Evolutionary conservation across 306 rosid genomes (phyloP).

Genomic region (Lupinus albus): DNA sequence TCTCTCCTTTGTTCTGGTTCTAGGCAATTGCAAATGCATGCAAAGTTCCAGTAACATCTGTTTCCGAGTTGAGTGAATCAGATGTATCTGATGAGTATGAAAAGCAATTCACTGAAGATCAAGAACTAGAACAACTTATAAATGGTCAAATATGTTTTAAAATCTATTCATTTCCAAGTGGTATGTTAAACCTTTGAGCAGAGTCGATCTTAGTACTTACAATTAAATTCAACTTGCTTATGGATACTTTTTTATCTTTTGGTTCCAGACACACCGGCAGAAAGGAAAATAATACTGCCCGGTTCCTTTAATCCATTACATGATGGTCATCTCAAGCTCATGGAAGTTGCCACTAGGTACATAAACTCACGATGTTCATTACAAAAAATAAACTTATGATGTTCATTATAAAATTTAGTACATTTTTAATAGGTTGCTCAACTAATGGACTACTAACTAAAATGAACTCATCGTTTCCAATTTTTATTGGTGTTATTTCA

Average conservation of each 20-base stretch:
- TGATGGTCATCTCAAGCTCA: conserved; percentile 81
- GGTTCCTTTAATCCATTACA: conserved; percentile 96
- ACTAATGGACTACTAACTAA: conserved; percentile 7
- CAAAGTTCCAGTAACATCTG: conserved; percentile 68
- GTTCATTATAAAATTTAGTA: conserved; percentile 13
- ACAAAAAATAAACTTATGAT: conserved; percentile 25
- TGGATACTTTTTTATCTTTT: conserved; percentile 22
- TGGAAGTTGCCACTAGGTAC: conserved; percentile 86
- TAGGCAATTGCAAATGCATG: conserved; percentile 87
- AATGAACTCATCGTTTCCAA: neutral
- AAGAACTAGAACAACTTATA: conserved; percentile 80
- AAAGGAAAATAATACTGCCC: conserved; percentile 75
- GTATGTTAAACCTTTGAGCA: conserved; percentile 52
- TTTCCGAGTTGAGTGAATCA: conserved; percentile 61
- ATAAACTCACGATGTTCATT: conserved; percentile 20
- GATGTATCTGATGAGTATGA: conserved; percentile 64
- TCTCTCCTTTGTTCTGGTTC: conserved; percentile 51
- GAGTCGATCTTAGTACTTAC: conserved; percentile 13
- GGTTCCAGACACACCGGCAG: conserved; percentile 57
- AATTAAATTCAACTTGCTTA: neutral
- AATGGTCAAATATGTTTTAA: conserved; percentile 78
- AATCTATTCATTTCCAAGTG: conserved; percentile 72
- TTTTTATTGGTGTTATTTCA: conserved; percentile 19
- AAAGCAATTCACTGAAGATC: conserved; percentile 65
- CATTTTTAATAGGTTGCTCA: conserved; percentile 1